Evolutionary conservation across 345 rosid species (phyloP), one percentile per base, ranked within the genome.

Genomic region (Camelina hispida): DNA sequence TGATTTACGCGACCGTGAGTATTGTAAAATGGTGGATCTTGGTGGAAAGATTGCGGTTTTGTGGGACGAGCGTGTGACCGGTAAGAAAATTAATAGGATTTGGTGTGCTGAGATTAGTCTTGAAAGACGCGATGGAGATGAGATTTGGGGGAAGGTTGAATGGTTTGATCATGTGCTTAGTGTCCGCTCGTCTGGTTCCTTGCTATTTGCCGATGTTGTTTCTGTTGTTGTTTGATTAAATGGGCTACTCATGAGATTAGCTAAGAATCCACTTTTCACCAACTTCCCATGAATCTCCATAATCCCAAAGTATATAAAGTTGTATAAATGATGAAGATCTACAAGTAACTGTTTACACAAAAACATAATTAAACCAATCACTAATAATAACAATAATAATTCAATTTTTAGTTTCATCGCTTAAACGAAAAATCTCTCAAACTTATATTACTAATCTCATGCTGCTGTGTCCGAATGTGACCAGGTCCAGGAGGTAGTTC

Each of bases 361-460:
- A 0, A 61, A 15, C 38, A 13, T 16, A 23, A 65, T 47, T 37
- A 34, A 34, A 46, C 40, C 44, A 63, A 73, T 53, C 51, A 63
- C 20, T 56, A 15, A 47, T 14, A 54, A 3, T 28, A 15, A 47
- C 9, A 54, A 3, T 4, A 28, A 53, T 43, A 20, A 56, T 55
- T 46, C 28, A 64, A 4, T 6, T 28, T 28, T 28, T n/a, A 9
- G 16, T 15, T 34, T 34, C 79, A 62, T 68, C 50, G 73, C 25
- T 23, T 56, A 38, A 86, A 83, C 1, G 86, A 81, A 37, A 84
- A 86, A 62, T 70, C 78, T 2, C 68, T 62, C 16, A 40, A 35
- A 62, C 12, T 23, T 32, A 75, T 50, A 38, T 47, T 60, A 50
- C 54, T 50, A 11, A 82, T 73, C 28, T 57, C 70, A 66, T 68